A percentile compares a stretch with the other conserved stretches of the same genome.
Conservation (phyloP, 257 asterid genomes). For the Gentiana macrophylla region DNA sequence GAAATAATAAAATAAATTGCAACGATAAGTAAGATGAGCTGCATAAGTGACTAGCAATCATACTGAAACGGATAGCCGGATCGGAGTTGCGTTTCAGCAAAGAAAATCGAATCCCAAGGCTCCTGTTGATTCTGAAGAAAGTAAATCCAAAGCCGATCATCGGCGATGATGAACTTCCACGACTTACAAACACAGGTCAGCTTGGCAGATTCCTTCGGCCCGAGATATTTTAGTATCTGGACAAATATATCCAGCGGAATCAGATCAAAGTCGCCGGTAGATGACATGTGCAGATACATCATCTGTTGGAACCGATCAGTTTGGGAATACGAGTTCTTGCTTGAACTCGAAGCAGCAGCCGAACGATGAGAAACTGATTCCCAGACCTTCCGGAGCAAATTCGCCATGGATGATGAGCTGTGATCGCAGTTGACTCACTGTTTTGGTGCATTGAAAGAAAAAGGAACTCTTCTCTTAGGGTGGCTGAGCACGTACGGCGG, state of each 20-base stretch:
- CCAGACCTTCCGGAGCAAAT: constrained; percentile 58
- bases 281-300: constrained; percentile 41
- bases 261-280: constrained; percentile 78
- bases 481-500: not conserved
- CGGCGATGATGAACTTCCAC: constrained; percentile 61
- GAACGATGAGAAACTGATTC: constrained; percentile 45
- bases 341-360: constrained; percentile 15
- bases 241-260: constrained; percentile 63
- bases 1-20: not conserved
- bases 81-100: constrained; percentile 70
- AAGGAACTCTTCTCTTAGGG: not conserved
- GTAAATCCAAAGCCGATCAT: constrained; percentile 84
- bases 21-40: too few species aligned
- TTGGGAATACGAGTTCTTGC: constrained; percentile 8
- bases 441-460: not conserved
- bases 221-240: constrained; percentile 52
- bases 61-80: constrained; percentile 78
- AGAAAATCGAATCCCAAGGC: constrained; percentile 77
- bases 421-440: not conserved
- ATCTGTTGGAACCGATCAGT: constrained; percentile 44
- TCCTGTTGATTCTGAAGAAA: constrained; percentile 74
- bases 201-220: constrained; percentile 72
- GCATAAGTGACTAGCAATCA: constrained; percentile 7
- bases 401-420: constrained; percentile 26
- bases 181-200: constrained; percentile 65